Evolutionary conservation across 495 filamentous ascomycete genomes (phyloP), one percentile per base, ranked within the genome.

Genomic region (Aspergillus baeticus): DNA sequence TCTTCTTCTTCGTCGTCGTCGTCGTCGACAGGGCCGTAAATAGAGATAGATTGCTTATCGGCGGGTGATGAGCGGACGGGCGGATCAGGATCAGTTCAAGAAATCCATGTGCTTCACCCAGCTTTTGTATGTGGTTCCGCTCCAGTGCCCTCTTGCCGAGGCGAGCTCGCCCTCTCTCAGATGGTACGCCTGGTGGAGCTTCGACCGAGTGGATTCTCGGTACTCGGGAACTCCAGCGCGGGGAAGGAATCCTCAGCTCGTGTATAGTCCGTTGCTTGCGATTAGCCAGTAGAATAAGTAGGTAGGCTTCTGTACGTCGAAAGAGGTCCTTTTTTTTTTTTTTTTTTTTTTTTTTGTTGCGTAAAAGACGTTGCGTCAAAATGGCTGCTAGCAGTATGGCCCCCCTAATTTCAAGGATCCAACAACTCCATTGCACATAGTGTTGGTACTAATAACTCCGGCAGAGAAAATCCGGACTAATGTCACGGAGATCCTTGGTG

Each of bases 401-500:
- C n/a, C n/a, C n/a, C n/a, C n/a, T n/a, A n/a, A n/a, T n/a, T n/a
- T n/a, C n/a, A n/a, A n/a, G n/a, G n/a, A n/a, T n/a, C n/a, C n/a
- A n/a, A n/a, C n/a, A n/a, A n/a, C n/a, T n/a, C n/a, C n/a, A n/a
- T n/a, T n/a, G n/a, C n/a, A n/a, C n/a, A n/a, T n/a, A n/a, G n/a
- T n/a, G n/a, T n/a, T n/a, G n/a, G n/a, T n/a, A n/a, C n/a, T n/a
- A n/a, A n/a, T 54, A 54, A 54, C 17, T 18, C 8, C 10, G 44
- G 41, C 29, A 94, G 91, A 94, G 77, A 77, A 87, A 78, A 86
- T 96, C 73, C 87, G 88, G 62, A 97, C 92, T 29, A 84, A 89
- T 51, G 76, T 91, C 67, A 98, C 94, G 62, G 91, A 95, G 81
- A 87, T 96, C 58, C 87, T 98, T 73, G 87, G 87, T 79, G 96